Evolutionary conservation across 768 basidiomycete genomes (phyloP).

Genomic region (Dacryopinax primogenitus): DNA sequence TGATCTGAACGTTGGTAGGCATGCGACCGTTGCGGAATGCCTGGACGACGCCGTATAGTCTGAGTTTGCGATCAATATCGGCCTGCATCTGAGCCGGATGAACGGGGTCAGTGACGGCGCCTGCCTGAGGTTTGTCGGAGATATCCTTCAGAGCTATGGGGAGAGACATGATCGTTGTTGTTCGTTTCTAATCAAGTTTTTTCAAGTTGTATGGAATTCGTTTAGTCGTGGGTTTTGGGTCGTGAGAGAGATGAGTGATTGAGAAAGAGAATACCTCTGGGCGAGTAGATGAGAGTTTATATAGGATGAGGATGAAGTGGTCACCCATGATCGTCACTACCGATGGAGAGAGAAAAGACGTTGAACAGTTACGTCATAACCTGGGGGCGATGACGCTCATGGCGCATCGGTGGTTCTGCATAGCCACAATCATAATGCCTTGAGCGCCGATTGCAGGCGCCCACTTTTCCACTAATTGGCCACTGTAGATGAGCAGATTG

Average conservation of each 20-base stretch:
- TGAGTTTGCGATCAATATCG: conserved; percentile 76
- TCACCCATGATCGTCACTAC: no score
- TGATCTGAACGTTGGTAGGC: conserved; percentile 71
- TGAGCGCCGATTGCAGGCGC: no score
- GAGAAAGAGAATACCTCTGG: not conserved
- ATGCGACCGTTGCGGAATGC: conserved; percentile 68
- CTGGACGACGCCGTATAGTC: conserved; percentile 65
- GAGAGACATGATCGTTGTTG: conserved; percentile 39
- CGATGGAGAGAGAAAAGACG: no score
- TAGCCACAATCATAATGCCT: no score
- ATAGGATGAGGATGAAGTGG: no score
- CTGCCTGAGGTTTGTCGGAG: conserved; percentile 38
- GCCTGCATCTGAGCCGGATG: conserved; percentile 48
- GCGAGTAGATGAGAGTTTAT: not conserved
- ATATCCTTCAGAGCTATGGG: conserved; percentile 53
- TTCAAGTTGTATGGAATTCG: not conserved
- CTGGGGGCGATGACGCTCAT: no score
- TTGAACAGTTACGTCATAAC: no score
- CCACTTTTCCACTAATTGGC: no score
- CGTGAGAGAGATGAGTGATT: not conserved
- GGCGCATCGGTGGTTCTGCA: no score
- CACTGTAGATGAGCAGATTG: no score
- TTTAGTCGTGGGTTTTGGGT: not conserved
- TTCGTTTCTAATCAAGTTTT: no score
- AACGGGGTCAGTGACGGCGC: conserved; percentile 56